These are phyloP conservation scores for Syncephalastrum racemosum DNA, from an alignment of 371 early-diverging fungal species.

Conservation along the genomic window DNA sequence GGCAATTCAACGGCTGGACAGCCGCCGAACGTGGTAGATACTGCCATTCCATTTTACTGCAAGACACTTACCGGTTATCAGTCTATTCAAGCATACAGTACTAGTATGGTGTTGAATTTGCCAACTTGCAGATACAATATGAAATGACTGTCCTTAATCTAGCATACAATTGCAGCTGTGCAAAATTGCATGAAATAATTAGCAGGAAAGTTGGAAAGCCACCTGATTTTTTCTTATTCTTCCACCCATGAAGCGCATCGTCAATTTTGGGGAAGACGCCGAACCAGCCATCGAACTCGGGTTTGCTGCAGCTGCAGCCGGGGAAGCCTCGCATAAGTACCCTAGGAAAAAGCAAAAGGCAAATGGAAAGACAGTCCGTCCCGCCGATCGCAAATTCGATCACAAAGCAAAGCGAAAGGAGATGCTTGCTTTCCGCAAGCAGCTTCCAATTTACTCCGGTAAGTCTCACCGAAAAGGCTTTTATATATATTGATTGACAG, in stretches of 20 bases:
- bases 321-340: background rate
- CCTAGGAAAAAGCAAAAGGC: slow-evolving; percentile 9
- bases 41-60: too few species aligned
- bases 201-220: too few species aligned
- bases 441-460: slow-evolving; percentile 50
- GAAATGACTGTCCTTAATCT: too few species aligned
- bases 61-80: too few species aligned
- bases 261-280: slow-evolving; percentile 8
- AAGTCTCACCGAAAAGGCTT: slow-evolving; percentile 3
- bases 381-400: slow-evolving; percentile 17
- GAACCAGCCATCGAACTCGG: slow-evolving; percentile 12
- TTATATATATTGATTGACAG: background rate
- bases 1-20: too few species aligned
- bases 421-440: slow-evolving; percentile 43
- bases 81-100: too few species aligned
- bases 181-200: too few species aligned
- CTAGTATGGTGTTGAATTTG: too few species aligned
- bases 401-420: slow-evolving; percentile 34
- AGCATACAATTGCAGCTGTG: too few species aligned
- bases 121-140: too few species aligned
- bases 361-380: slow-evolving; percentile 10
- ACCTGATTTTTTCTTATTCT: too few species aligned
- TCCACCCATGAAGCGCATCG: slow-evolving; percentile 3
- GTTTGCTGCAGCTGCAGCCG: slow-evolving; percentile 11
- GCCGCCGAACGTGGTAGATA: too few species aligned